Evolutionary conservation across 1,139 yeast genomes (phyloP), one percentile per base, ranked within the genome.

Genomic region (Eremothecium coryli): DNA sequence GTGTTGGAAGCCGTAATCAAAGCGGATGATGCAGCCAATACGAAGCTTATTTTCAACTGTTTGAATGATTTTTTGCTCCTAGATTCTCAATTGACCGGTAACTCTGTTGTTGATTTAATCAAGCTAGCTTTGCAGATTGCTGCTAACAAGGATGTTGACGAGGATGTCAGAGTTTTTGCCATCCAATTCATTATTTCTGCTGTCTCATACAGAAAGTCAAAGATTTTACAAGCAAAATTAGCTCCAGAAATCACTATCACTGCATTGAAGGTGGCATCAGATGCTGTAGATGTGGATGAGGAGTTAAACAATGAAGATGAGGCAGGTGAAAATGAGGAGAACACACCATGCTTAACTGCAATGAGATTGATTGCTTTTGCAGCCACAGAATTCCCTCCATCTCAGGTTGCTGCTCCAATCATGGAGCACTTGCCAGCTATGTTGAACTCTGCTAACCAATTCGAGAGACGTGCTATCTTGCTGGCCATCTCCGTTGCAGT

Each of bases 291-390:
- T 54, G 71, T 76, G 35, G 71, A 68, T 14, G 85, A 75, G 24
- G 88, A 78, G 54, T 68, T 81, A 45, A 77, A 76, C 43, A 77
- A 71, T 39, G 94, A 82, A 53, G 85, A 81, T 41, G 95, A 84
- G 54, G 90, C 84, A 50, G 88, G 82, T 48, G 95, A 85, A 60
- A 86, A 85, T 54, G 95, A 85, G 61, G 97, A 88, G 61, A 82
- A 76, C 51, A 71, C 78, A 38, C 94, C 95, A 40, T 64, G 79
- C 23, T 63, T 80, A 36, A 71, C 85, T 49, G 95, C 94, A 14
- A 71, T 86, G 50, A 75, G 95, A 62, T 68, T 90, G 45, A 62
- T 90, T 38, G 82, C 88, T 38, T 72, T 75, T 52, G 73, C 90
- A 49, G 72, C 97, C 17, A 70, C 79, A 30, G 85, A 80, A 53